Conservation (phyloP, 306 rosid genomes). For the Prunus dulcis region DNA sequence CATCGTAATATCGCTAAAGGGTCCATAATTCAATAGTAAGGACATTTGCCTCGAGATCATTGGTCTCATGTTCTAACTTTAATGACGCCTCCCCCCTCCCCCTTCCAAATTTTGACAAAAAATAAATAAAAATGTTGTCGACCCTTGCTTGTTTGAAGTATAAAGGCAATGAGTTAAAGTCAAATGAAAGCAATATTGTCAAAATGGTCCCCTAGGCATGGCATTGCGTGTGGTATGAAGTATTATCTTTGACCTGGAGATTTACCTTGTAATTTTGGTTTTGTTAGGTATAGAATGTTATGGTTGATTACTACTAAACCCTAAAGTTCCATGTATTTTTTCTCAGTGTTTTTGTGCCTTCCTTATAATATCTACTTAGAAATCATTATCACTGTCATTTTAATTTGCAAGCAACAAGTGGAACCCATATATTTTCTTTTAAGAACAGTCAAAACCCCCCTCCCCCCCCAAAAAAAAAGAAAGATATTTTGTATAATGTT, state of each 20-base stretch:
- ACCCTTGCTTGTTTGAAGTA: neutral
- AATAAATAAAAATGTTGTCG: too few species aligned
- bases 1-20: too few species aligned
- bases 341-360: neutral
- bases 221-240: neutral
- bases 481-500: too few species aligned
- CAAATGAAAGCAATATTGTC: neutral
- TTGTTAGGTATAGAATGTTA: neutral
- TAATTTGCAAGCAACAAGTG: neutral
- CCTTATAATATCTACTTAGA: neutral
- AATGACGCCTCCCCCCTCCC: too few species aligned
- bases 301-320: neutral
- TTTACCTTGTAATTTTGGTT: neutral
- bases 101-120: too few species aligned
- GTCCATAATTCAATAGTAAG: too few species aligned
- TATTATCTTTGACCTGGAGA: neutral
- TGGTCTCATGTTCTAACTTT: too few species aligned
- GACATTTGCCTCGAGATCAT: too few species aligned
- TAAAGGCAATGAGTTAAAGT: neutral
- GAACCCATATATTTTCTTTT: too few species aligned
- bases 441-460: too few species aligned
- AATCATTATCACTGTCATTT: neutral
- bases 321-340: neutral
- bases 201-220: neutral
- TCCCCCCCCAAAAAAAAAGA: too few species aligned